Evolutionary conservation across 208 protist genomes (phyloP).

Genomic region (Borovskyia barvae): DNA sequence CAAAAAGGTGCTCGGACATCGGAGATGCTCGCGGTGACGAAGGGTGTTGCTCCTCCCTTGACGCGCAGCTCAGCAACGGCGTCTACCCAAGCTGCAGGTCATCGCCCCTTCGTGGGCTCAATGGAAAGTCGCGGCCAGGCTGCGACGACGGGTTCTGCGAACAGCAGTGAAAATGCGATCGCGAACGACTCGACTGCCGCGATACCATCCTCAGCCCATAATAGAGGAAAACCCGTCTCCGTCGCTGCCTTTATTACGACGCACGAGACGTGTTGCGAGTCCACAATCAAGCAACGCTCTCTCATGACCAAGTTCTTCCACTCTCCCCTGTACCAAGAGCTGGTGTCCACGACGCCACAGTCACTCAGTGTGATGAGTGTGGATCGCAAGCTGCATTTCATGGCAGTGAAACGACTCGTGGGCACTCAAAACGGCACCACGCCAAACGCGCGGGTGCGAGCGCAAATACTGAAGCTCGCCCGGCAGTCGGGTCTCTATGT

Average conservation of each 20-base stretch:
- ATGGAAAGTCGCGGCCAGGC: too few species aligned
- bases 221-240: too few species aligned
- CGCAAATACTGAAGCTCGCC: slow-evolving; percentile 29
- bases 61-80: too few species aligned
- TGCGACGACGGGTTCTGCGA: too few species aligned
- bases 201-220: too few species aligned
- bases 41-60: too few species aligned
- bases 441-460: background rate
- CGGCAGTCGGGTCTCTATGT: slow-evolving; percentile 45
- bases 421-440: background rate
- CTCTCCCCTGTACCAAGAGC: slow-evolving; percentile 39
- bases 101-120: too few species aligned
- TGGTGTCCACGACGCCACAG: slow-evolving; percentile 18
- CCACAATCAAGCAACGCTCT: slow-evolving; percentile 33
- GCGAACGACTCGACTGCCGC: too few species aligned
- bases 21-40: too few species aligned
- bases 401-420: slow-evolving; percentile 46
- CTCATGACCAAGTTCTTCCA: slow-evolving; percentile 68
- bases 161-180: too few species aligned
- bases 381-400: slow-evolving; percentile 46
- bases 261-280: slow-evolving; percentile 44
- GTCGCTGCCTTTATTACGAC: slow-evolving; percentile 57
- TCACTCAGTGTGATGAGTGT: slow-evolving; percentile 21
- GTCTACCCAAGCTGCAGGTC: too few species aligned
- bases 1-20: too few species aligned